These are phyloP conservation scores for Lepidium campestre DNA, from an alignment of 441 rosid species.

Conservation along the genomic window DNA sequence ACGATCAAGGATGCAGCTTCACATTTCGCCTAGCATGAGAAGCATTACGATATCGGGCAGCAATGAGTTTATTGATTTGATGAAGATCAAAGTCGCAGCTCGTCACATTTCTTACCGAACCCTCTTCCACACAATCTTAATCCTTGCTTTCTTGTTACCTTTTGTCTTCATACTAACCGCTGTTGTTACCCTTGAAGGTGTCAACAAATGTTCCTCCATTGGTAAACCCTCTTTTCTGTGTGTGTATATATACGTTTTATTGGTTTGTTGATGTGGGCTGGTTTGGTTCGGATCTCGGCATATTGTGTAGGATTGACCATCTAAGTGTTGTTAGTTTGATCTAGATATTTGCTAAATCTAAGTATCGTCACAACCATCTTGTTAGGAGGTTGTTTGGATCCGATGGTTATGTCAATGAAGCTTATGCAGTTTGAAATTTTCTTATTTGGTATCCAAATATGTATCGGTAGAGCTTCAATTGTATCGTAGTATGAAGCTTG, in stretches of 20 bases:
- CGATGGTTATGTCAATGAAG: background rate
- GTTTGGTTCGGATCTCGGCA: background rate
- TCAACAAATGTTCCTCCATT: conserved; percentile 99
- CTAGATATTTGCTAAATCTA: background rate
- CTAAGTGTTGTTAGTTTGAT: background rate
- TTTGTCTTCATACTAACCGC: conserved; percentile 98
- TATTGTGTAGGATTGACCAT: background rate
- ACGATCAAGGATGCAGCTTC: conserved; percentile 96
- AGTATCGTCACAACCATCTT: background rate
- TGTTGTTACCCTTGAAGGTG: conserved; percentile 98
- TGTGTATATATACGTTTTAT: background rate
- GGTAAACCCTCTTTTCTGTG: conserved; percentile 37
- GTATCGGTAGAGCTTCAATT: background rate
- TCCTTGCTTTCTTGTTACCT: conserved; percentile 97
- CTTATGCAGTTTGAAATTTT: background rate
- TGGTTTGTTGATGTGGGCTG: background rate
- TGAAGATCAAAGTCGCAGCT: conserved; percentile 99
- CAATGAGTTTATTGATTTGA: conserved; percentile 96
- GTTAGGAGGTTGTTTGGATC: background rate
- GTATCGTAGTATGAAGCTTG: background rate
- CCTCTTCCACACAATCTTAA: conserved; percentile 89
- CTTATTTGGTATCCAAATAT: background rate
- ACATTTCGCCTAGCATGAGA: conserved; percentile 99
- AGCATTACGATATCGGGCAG: conserved; percentile 91
- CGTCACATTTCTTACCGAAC: conserved; percentile 97